Base-by-base conservation (phyloP, 2,329 filamentous ascomycete species). In the Aspergillus jensenii region DNA sequence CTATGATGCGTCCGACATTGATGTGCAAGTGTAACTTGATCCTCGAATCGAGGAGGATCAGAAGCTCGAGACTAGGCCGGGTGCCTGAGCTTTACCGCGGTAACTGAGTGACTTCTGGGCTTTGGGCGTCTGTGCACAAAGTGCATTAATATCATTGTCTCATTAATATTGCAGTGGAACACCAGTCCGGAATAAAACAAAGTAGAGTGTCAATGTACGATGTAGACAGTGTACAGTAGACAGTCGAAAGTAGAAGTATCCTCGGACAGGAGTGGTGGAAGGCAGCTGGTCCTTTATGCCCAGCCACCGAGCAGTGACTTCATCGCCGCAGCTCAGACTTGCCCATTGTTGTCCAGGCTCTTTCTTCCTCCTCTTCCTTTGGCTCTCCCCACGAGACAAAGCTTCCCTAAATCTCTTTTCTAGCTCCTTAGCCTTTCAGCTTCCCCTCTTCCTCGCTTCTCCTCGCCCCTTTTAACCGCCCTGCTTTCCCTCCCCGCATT, bases 221-320 rank as follows among this genome's bases (percentile, higher is more conserved):
- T 31, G 27, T 31, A 31, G 27, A 31, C 27, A 9, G 9, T 9
- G 4, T 8, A 9, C 27, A 3, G 27, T 31, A 1, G 27, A 31
- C 27, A 31, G 27, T 31, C 3, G 27, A 31, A 25, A 31, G 9
- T 31, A 31, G 27, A 9, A 31, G 27, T 31, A 31, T 31, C 27
- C 3, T 31, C 9, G 27, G 27, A 11, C 27, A 31, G 27, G 27
- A 31, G 27, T 31, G 27, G 27, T 31, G 27, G 27, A 31, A 11
- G 9, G 9, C 25, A 31, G 27, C 27, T 31, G 27, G 27, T 27
- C 27, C 27, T 31, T 31, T 31, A 9, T 31, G 27, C 50, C 50
- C 50, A 52, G 50, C 41, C 51, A 46, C 33, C 33, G 49, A 39
- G 6, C 57, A 45, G 50, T 52, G 58, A 50, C 58, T 58, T 60